Evolutionary conservation across 179 eudicot species (phyloP), one percentile per base, ranked within the genome.

Genomic region (Silene noctiflora): DNA sequence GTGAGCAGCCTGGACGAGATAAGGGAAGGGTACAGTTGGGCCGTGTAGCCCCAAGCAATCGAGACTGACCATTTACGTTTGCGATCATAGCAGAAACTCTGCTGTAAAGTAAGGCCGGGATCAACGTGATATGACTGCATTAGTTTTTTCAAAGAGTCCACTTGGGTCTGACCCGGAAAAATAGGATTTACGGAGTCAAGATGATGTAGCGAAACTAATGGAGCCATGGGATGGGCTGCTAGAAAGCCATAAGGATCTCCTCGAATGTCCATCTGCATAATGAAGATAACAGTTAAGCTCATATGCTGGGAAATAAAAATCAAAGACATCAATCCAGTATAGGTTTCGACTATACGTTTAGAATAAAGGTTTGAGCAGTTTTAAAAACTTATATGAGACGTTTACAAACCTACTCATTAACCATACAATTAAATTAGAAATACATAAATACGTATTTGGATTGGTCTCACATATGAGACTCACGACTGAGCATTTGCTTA

Each of bases 131-230:
- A 86, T 20, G 98, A 89, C 22, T 78, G 77, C 60, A 89, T 77
- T 39, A 95, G 81, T 51, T 67, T 76, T 60, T 56, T 81, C 35
- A 95, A 19, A 0, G 99, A 89, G n/a, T 86, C 85, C 12, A 78
- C 33, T 76, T 82, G 93, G 11, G 81, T 88, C 69, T 58, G 84
- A 61, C 84, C 82, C 0, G 97, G 97, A 80, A 95, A 88, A 60
- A 95, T 44, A 0, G 97, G 86, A 16, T 83, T 78, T 1, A 91
- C 84, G 17, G 75, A 14, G 82, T 93, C 91, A 8, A 95, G 95
- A 85, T 95, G 99, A 87, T 95, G 99, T n/a, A 95, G 85, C 1
- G 99, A 89, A n/a, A 95, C 92, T 24, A 95, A 80, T 8, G 99
- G 99, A 20, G 95, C 78, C 74, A 83, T 25, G 0, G 99, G 96